Evolutionary conservation across 805 yeast species (phyloP).

Genomic region (Ogataea minuta): DNA sequence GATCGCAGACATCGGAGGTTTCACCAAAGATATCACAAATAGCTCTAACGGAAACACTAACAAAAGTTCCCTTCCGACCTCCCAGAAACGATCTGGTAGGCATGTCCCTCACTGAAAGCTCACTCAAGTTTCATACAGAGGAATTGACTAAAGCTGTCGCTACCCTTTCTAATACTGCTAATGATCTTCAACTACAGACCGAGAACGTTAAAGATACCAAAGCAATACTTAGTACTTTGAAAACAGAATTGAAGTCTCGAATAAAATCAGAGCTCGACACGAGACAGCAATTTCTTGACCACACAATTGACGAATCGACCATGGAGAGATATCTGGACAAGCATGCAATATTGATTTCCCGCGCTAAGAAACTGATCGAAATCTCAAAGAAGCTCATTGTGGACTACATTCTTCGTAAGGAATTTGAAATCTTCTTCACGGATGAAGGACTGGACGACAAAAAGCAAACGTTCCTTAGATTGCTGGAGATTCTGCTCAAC

Average conservation of each 20-base stretch:
- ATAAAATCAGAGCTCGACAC: constrained; percentile 11
- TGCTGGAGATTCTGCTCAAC: constrained; percentile 33
- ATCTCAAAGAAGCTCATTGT: constrained; percentile 27
- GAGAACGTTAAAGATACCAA: constrained; percentile 9
- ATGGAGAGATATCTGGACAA: constrained; percentile 9
- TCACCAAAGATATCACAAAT: constrained; percentile 14
- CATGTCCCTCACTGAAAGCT: constrained; percentile 25
- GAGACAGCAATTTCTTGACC: constrained; percentile 7
- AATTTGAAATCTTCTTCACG: constrained; percentile 24
- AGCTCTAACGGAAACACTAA: constrained; percentile 26
- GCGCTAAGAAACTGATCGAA: constrained; percentile 25
- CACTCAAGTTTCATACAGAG: constrained; percentile 13
- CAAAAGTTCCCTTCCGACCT: constrained; percentile 30
- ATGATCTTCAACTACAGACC: not conserved
- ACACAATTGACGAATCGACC: constrained; percentile 1
- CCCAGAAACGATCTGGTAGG: constrained; percentile 30
- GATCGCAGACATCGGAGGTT: not conserved
- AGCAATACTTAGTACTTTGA: constrained; percentile 7
- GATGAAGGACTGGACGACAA: constrained; percentile 21
- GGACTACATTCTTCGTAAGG: constrained; percentile 29
- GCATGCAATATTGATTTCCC: constrained; percentile 15
- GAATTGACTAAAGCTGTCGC: constrained; percentile 9
- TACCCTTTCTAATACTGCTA: not conserved
- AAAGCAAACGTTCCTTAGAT: constrained; percentile 25
- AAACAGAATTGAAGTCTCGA: constrained; percentile 9